Evolutionary conservation across 1,139 yeast genomes (phyloP), one percentile per base, ranked within the genome.

Genomic region (Suhomyces taliae): DNA sequence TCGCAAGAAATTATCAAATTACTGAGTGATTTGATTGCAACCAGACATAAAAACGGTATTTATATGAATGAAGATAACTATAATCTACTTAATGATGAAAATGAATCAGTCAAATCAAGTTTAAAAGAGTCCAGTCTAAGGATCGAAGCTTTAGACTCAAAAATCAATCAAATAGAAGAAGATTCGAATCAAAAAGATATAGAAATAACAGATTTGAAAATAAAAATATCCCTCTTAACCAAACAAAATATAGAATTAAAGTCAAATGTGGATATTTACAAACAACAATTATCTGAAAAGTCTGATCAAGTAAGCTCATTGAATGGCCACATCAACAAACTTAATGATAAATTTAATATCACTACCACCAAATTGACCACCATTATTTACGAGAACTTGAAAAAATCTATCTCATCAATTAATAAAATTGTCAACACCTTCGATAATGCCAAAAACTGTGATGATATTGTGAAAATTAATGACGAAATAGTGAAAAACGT

Each of bases 21-120:
- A 12, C 78, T 77, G 51, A 67, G 78, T 24, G 90, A 89, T 58
- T 69, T 87, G 47, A 61, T 71, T 39, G 85, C 91, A 0, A 76
- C 90, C 0, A 72, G 85, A 52, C 67, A 70, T 11, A 84, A 79
- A 57, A 85, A 50, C 55, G 90, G 90, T 1, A 74, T 85, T 12
- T 83, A 71, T 60, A 64, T 85, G 74, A 81, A 82, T 54, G 82
- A 81, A 41, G 74, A 68, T 7, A 83, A 83, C 56, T 83, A 83
- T 56, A 74, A 76, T 43, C 76, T 73, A 34, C 53, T 84, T 34
- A 69, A 78, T 48, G 69, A 68, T 27, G 66, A 64, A 37, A 61
- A 59, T 35, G 67, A 63, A 35, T 57, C 64, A n/a, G 48, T 65
- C 43, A 60, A 61, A 43, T 59, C 64, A 6, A 58, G 61, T 27